Evolutionary conservation across 345 rosid genomes (phyloP).

Genomic region (Gossypium arboreum): DNA sequence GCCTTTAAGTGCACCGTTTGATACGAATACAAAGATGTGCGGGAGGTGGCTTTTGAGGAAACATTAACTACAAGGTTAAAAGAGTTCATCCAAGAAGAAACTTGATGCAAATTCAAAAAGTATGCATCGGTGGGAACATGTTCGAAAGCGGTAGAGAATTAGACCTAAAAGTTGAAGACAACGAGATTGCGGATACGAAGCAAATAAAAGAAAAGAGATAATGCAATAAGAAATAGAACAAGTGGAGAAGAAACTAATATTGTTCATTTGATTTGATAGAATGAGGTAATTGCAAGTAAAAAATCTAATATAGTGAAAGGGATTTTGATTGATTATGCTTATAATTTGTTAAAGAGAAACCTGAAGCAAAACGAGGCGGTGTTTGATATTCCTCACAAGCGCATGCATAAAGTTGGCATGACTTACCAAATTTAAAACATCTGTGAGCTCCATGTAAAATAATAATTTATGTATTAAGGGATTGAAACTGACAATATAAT

Average conservation of each 20-base stretch:
- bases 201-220: not conserved
- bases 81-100: constrained; percentile 25
- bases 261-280: constrained; percentile 51
- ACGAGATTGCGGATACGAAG: not conserved
- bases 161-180: not conserved
- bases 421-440: constrained; percentile 37
- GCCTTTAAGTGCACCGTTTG: constrained; percentile 33
- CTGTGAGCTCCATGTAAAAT: not conserved
- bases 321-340: constrained; percentile 35
- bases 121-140: not conserved
- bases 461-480: not conserved
- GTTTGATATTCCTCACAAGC: constrained; percentile 41
- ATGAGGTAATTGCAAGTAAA: constrained; percentile 32
- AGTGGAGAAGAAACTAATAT: constrained; percentile 33
- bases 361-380: constrained; percentile 35
- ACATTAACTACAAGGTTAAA: constrained; percentile 29
- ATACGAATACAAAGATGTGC: constrained; percentile 38
- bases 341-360: constrained; percentile 42
- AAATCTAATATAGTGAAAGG: constrained; percentile 35
- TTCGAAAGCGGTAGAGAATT: not conserved
- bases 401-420: constrained; percentile 57
- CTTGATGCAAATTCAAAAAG: not conserved
- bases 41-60: constrained; percentile 27
- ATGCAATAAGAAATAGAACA: constrained; percentile 25
- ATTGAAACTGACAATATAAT: no score